A percentile compares a stretch with the other conserved stretches of the same genome.
Evolutionary conservation across 257 asterid genomes (phyloP).

Genomic region (Eucommia ulmoides): DNA sequence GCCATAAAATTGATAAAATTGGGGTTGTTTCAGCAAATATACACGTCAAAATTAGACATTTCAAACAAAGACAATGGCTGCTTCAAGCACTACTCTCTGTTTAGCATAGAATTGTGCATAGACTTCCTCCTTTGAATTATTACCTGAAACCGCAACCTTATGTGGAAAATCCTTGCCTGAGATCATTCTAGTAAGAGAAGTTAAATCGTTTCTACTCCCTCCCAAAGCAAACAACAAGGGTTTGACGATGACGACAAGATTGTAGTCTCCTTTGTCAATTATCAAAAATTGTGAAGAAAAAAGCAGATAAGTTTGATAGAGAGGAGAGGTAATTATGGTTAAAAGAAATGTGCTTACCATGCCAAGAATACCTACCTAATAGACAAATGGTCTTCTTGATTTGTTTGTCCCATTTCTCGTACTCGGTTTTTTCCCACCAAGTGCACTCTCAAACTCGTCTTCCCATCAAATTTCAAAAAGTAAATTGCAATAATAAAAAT

Average conservation of each 20-base stretch:
- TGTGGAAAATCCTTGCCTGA: constrained; percentile 19
- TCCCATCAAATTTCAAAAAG: too few species aligned
- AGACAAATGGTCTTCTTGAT: constrained; percentile 60
- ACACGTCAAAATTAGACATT: too few species aligned
- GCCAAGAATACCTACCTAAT: constrained; percentile 54
- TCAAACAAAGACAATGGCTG: too few species aligned
- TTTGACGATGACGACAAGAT: constrained; percentile 67
- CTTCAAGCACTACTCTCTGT: constrained; percentile 56
- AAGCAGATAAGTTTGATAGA: not conserved
- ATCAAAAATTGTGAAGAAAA: constrained; percentile 43
- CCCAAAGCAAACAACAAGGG: constrained; percentile 67
- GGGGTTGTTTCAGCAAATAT: too few species aligned
- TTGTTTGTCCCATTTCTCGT: constrained; percentile 84
- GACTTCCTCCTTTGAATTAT: constrained; percentile 32
- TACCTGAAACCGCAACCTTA: constrained; percentile 9
- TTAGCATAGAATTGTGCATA: constrained; percentile 44
- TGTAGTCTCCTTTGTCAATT: constrained; percentile 62
- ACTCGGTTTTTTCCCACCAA: constrained; percentile 73
- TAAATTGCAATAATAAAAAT: too few species aligned
- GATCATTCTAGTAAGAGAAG: constrained; percentile 36
- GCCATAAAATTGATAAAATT: too few species aligned
- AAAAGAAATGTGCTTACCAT: constrained; percentile 26
- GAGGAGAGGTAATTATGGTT: not conserved
- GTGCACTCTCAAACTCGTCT: constrained; percentile 88
- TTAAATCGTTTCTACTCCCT: constrained; percentile 50